Evolutionary conservation across 2,329 filamentous ascomycete genomes (phyloP).

Genomic region (Colletotrichum sp.): DNA sequence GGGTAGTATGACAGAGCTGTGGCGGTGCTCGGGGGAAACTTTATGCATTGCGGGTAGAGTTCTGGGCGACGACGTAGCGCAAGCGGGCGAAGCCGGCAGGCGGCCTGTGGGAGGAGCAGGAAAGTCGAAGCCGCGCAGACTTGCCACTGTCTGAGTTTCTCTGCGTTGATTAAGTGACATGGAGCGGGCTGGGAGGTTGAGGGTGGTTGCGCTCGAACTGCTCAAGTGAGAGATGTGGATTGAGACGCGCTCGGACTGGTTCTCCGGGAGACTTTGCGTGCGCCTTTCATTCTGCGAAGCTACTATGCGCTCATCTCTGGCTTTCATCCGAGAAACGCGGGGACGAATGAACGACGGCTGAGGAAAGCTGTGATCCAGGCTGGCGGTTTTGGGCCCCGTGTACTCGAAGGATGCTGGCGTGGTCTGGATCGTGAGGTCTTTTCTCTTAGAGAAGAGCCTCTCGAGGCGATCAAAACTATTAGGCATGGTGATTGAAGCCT

Average conservation of each 20-base stretch:
- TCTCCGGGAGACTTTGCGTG: conserved; percentile 20
- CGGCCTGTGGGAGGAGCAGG: conserved; percentile 35
- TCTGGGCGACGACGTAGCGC: conserved; percentile 6
- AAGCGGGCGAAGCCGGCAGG: conserved; percentile 22
- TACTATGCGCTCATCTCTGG: conserved; percentile 50
- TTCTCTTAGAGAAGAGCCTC: conserved; percentile 55
- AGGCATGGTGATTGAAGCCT: conserved; percentile 4
- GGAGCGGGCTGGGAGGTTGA: conserved; percentile 5
- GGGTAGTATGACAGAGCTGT: conserved; percentile 22
- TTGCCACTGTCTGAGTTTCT: conserved; percentile 23
- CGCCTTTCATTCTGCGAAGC: conserved; percentile 6
- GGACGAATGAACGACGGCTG: conserved; percentile 62
- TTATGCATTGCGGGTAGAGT: not conserved
- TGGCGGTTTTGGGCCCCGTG: conserved; percentile 21
- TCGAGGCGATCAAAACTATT: conserved; percentile 41
- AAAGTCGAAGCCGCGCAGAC: conserved; percentile 42
- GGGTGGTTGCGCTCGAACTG: conserved; percentile 9
- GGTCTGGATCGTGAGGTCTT: conserved; percentile 20
- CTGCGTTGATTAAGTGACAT: conserved; percentile 8
- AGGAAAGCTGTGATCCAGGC: conserved; percentile 47
- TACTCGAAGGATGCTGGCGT: not conserved
- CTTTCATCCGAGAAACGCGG: conserved; percentile 58
- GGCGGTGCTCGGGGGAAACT: conserved; percentile 10
- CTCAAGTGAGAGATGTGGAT: conserved; percentile 18
- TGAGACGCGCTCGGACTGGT: conserved; percentile 19